Base-by-base conservation (phyloP, 495 filamentous ascomycete species). In the Xylaria grammica region DNA sequence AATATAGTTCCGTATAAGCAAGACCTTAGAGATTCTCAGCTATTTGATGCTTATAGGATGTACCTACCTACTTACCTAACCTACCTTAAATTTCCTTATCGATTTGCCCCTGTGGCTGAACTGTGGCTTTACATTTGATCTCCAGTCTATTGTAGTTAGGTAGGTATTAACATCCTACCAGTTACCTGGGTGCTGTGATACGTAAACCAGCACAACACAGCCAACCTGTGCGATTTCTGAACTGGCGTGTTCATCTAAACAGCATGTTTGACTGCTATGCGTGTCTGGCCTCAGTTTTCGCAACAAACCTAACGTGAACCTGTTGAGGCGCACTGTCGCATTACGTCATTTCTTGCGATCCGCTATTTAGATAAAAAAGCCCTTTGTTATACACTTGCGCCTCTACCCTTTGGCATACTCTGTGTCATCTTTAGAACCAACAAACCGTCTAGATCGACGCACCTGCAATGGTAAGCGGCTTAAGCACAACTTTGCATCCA, bases 301-400 rank as follows among this genome's bases (percentile, higher is more conserved):
- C 58, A 50, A 50, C 20, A n/a, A 52, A 45, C 50, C 27, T 55
- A 38, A 54, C 52, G 50, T 63, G 40, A 63, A 48, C 32, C 38
- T 8, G n/a, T 9, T 26, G 49, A n/a, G 50, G 60, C 60, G 38
- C 34, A 19, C 34, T 4, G 8, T 32, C 48, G 36, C 36, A 62
- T 45, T 54, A 63, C 60, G 50, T 63, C 50, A 63, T 63, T 46
- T 38, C 50, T 3, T 36, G 36, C 40, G 48, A 9, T 36, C 38
- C 2, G 36, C 38, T 13, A 27, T 40, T 46, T 17, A 38, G 15
- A 42, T 48, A 48, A 59, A 59, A 48, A 48, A 26, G 3, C 9
- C 29, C 44, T 49, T 60, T 60, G 9, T 45, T 62, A 40, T 4
- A 27, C 38, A 24, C 49, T 46, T 27, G 49, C 50, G 38, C 38